These are phyloP conservation scores for Penicillium italicum DNA, from an alignment of 2,329 filamentous ascomycete genomes.

Conservation along the genomic window DNA sequence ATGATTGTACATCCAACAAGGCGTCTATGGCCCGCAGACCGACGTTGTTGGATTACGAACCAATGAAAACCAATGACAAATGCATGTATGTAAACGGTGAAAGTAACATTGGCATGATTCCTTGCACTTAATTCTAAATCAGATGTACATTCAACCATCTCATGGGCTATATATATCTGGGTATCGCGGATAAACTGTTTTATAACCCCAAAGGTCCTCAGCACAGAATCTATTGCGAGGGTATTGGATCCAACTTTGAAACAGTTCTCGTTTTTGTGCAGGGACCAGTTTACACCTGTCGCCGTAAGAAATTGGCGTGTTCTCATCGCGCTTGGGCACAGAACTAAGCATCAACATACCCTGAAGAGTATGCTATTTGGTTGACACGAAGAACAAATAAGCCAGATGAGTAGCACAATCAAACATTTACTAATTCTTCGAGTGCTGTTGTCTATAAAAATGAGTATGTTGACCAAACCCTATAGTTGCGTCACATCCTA, in stretches of 20 bases:
- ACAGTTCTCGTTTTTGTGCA: neutral
- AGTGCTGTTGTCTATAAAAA: neutral
- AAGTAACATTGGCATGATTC: neutral
- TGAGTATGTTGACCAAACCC: neutral
- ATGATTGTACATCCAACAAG: neutral
- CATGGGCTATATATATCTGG: neutral
- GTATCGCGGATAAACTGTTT: neutral
- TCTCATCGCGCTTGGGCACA: neutral
- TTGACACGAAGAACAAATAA: neutral
- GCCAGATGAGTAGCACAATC: too few species aligned
- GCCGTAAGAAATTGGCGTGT: neutral
- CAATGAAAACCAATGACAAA: neutral
- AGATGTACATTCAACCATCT: neutral
- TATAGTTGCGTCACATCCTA: too few species aligned
- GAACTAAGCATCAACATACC: neutral
- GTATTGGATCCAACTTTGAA: neutral
- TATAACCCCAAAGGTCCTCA: neutral
- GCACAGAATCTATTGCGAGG: neutral
- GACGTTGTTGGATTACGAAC: neutral
- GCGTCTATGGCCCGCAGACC: neutral
- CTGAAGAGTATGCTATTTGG: neutral
- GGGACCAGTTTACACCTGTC: neutral
- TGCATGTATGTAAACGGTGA: neutral
- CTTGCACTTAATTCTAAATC: neutral
- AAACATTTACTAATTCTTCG: too few species aligned